These are phyloP conservation scores for Spatholobus suberectus DNA, from an alignment of 306 rosid genomes.

Conservation along the genomic window DNA sequence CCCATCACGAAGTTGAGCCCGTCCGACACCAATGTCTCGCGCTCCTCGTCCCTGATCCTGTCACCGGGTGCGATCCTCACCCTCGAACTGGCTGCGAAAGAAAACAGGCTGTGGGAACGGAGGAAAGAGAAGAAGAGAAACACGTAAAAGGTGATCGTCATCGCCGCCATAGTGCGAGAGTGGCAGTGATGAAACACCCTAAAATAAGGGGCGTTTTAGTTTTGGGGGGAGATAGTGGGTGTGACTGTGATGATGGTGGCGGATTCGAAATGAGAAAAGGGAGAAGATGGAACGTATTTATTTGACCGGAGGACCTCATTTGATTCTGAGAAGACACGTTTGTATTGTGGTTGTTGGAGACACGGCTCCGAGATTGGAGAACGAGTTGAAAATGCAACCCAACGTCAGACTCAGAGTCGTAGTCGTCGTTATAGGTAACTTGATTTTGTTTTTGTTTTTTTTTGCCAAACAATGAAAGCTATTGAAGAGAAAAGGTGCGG, in stretches of 20 bases:
- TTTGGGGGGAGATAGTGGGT: not conserved
- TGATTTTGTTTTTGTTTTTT: not conserved
- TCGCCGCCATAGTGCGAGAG: not conserved
- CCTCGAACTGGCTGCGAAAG: conserved; percentile 47
- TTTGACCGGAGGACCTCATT: not conserved
- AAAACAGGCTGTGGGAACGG: conserved; percentile 34
- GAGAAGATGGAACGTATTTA: not conserved
- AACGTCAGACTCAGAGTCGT: not conserved
- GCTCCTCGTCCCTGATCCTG: conserved; percentile 51
- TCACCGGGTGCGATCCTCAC: conserved; percentile 38
- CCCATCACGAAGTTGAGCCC: conserved; percentile 58
- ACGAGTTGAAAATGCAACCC: not conserved
- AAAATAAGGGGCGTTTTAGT: not conserved
- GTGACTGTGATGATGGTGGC: not conserved
- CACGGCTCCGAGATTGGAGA: conserved; percentile 15
- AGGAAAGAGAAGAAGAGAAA: conserved; percentile 37
- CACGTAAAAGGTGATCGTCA: not conserved
- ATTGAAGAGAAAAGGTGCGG: not conserved
- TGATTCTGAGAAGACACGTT: conserved; percentile 8
- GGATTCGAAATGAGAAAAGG: not conserved
- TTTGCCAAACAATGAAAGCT: not conserved
- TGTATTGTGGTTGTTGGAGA: not conserved
- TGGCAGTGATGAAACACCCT: not conserved
- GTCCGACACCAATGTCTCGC: conserved; percentile 47
- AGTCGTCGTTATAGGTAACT: not conserved